Percentiles rank a stretch among this genome's conserved stretches.
Conservation (phyloP, 345 rosid species). For the Boechera stricta region DNA sequence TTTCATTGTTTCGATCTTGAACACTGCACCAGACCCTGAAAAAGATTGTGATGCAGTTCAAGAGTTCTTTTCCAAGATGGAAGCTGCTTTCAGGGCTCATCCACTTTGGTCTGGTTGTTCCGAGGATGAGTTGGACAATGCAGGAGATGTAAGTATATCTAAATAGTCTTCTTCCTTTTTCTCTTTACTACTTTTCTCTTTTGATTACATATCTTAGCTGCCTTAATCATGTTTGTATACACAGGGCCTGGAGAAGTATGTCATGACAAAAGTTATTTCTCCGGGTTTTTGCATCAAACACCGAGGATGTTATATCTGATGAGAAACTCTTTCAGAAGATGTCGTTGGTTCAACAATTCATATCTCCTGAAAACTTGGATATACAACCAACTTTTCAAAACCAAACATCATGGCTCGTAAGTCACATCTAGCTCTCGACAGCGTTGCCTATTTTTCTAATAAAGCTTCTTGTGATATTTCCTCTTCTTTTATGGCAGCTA, state of each 20-base stretch:
- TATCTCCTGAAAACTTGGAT: slow-evolving; percentile 84
- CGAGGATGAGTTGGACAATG: slow-evolving; percentile 86
- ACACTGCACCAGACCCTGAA: slow-evolving; percentile 84
- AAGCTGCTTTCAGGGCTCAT: slow-evolving; percentile 81
- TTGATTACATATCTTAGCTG: background rate
- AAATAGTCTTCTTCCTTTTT: background rate
- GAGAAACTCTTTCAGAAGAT: slow-evolving; percentile 74
- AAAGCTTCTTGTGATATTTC: slow-evolving; percentile 19
- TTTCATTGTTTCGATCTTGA: slow-evolving; percentile 81
- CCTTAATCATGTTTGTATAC: slow-evolving; percentile 26
- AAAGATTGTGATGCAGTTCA: slow-evolving; percentile 78
- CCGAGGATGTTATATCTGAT: slow-evolving; percentile 79
- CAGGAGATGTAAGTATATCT: slow-evolving; percentile 72
- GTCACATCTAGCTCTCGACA: slow-evolving; percentile 5
- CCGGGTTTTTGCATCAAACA: slow-evolving; percentile 86
- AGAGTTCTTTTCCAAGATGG: slow-evolving; percentile 70
- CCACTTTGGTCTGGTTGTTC: slow-evolving; percentile 96
- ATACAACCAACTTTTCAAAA: slow-evolving; percentile 77
- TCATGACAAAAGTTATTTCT: slow-evolving; percentile 86
- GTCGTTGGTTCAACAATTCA: slow-evolving; percentile 80
- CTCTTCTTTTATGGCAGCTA: slow-evolving; percentile 57
- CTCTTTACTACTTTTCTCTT: background rate
- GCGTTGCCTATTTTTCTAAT: background rate
- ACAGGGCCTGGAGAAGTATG: slow-evolving; percentile 95
- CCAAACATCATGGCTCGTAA: slow-evolving; percentile 93